These are phyloP conservation scores for Cryptosporidium parvum DNA, from an alignment of 169 alveolate species.

Conservation along the genomic window DNA sequence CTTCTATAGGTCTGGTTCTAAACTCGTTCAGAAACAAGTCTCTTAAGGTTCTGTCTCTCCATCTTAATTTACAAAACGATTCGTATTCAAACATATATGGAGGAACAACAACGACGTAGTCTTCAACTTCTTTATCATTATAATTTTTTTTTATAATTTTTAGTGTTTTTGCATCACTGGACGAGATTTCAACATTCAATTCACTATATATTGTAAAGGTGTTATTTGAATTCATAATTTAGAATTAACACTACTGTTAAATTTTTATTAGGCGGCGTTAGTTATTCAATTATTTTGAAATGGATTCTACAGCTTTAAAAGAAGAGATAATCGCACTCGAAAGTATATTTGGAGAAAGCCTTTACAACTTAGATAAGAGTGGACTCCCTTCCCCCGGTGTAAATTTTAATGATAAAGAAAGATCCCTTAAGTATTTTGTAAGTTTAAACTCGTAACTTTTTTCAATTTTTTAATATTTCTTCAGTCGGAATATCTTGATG, in stretches of 20 bases:
- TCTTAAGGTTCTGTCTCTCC: conserved; percentile 81
- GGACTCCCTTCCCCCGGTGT: conserved; percentile 36
- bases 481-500: conserved; percentile 42
- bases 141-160: not conserved
- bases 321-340: conserved; percentile 36
- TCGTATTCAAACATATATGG: conserved; percentile 74
- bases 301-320: conserved; percentile 15
- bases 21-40: conserved; percentile 83
- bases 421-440: conserved; percentile 33
- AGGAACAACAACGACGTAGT: conserved; percentile 25
- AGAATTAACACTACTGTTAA: not conserved
- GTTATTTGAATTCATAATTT: not conserved
- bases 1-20: conserved; percentile 83
- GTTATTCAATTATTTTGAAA: not conserved
- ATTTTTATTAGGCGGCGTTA: not conserved
- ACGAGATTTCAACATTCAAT: conserved; percentile 7
- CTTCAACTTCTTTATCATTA: not conserved
- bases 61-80: conserved; percentile 80
- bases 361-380: not conserved
- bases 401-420: conserved; percentile 7
- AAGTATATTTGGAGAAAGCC: conserved; percentile 34
- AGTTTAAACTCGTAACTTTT: not conserved
- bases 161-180: not conserved
- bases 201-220: not conserved
- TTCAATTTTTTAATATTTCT: not conserved